These are phyloP conservation scores for Penicillium ucsense DNA, from an alignment of 495 filamentous ascomycete species.

Conservation along the genomic window DNA sequence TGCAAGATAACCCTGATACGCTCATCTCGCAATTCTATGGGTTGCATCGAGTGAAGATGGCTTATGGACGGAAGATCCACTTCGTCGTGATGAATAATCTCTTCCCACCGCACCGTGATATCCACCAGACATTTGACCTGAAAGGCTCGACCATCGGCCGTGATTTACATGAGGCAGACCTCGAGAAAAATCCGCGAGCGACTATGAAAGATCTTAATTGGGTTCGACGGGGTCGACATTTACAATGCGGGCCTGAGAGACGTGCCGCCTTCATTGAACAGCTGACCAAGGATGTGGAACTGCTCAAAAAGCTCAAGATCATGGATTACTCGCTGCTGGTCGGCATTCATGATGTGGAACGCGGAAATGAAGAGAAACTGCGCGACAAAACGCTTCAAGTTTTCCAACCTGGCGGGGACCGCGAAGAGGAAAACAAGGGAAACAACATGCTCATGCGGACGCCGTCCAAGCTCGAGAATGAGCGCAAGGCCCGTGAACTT, in stretches of 20 bases:
- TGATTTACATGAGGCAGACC: slow-evolving; percentile 79
- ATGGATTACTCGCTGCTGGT: slow-evolving; percentile 98
- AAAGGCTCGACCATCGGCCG: slow-evolving; percentile 96
- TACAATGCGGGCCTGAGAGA: slow-evolving; percentile 83
- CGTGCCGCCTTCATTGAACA: slow-evolving; percentile 80
- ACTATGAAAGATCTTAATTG: slow-evolving; percentile 97
- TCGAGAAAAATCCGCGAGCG: slow-evolving; percentile 80
- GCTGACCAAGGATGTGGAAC: slow-evolving; percentile 72
- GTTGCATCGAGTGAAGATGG: slow-evolving; percentile 95
- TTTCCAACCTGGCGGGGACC: slow-evolving; percentile 78
- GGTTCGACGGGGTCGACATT: slow-evolving; percentile 72
- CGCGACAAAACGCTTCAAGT: slow-evolving; percentile 92
- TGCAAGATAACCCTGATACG: slow-evolving; percentile 88
- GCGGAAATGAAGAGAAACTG: slow-evolving; percentile 90
- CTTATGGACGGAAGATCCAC: slow-evolving; percentile 96
- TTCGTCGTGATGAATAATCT: slow-evolving; percentile 99
- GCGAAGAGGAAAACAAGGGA: slow-evolving; percentile 44
- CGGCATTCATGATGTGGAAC: slow-evolving; percentile 81
- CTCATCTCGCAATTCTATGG: slow-evolving; percentile 97
- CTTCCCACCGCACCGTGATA: slow-evolving; percentile 94
- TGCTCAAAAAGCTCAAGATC: slow-evolving; percentile 81
- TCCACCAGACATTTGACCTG: slow-evolving; percentile 92
- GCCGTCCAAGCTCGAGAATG: slow-evolving; percentile 87
- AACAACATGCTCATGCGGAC: slow-evolving; percentile 72
- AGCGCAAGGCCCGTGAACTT: slow-evolving; percentile 83